A percentile compares a stretch with the other conserved stretches of the same genome.
These are phyloP conservation scores for Hamamelis virginiana DNA, from an alignment of 164 flowering plant genomes.

Conservation along the genomic window DNA sequence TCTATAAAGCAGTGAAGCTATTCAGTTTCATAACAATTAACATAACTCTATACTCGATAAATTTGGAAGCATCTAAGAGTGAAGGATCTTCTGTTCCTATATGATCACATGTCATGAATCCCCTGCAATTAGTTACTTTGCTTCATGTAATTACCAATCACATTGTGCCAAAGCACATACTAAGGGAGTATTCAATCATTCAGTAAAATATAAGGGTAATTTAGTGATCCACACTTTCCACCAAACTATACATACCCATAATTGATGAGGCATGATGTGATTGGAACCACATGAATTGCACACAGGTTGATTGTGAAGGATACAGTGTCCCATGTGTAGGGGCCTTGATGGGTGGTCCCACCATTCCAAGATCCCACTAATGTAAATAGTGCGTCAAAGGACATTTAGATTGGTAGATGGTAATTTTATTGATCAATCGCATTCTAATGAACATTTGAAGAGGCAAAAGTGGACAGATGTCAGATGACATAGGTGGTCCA, in stretches of 20 bases:
- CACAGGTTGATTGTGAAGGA: background rate
- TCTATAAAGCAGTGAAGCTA: too few relatives aligned
- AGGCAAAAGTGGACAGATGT: background rate
- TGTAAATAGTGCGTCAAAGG: background rate
- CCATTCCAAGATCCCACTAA: background rate
- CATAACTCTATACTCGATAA: too few relatives aligned
- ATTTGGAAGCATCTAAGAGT: too few relatives aligned
- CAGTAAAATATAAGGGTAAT: too few relatives aligned
- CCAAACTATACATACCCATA: background rate
- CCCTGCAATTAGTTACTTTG: background rate
- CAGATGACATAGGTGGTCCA: constrained; percentile 13
- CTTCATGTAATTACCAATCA: background rate
- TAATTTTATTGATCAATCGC: background rate
- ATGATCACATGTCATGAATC: background rate
- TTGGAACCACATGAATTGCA: background rate
- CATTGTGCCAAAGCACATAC: background rate
- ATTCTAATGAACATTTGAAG: background rate
- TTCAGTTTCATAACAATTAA: too few relatives aligned
- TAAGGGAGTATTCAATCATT: too few relatives aligned
- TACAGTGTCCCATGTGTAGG: background rate
- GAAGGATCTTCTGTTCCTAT: too few relatives aligned
- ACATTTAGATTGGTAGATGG: background rate
- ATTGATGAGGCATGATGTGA: background rate
- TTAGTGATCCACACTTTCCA: background rate
- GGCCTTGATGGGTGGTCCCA: background rate